Evolutionary conservation across 176 grass and related monocot genomes (phyloP).

Genomic region (Canna indica): DNA sequence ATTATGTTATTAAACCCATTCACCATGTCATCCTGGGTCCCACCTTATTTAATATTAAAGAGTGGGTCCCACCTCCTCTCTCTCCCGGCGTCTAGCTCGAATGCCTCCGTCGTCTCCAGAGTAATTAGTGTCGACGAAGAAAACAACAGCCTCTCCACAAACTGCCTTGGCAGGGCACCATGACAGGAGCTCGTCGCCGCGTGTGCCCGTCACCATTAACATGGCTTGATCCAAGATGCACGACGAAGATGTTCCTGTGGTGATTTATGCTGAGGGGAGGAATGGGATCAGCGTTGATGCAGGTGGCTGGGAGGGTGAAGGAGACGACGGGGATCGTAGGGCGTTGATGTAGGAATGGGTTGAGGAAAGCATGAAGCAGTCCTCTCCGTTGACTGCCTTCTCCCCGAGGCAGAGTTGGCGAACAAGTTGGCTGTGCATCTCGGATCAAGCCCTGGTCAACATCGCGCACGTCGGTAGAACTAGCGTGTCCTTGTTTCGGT

Average conservation of each 20-base stretch:
- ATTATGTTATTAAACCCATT: no score
- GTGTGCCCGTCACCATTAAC: no score
- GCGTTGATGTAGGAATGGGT: no score
- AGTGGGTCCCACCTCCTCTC: no score
- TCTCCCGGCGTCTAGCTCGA: no score
- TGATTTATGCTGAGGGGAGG: conserved; percentile 5
- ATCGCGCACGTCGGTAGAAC: conserved; percentile 14
- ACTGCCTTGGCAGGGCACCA: conserved; percentile 78
- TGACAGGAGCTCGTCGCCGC: conserved; percentile 82
- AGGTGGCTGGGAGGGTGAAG: conserved; percentile 12
- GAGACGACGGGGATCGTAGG: no score
- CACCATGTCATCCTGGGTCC: no score
- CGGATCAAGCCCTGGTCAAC: no score
- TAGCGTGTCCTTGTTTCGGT: neutral
- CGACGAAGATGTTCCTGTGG: conserved; percentile 12
- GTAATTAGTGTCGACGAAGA: conserved; percentile 68
- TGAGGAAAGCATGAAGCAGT: no score
- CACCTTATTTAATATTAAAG: no score
- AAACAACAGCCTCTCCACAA: conserved; percentile 48
- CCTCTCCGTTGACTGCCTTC: no score
- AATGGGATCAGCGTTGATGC: neutral
- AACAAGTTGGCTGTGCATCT: no score
- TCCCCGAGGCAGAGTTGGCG: neutral
- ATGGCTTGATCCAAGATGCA: conserved; percentile 13
- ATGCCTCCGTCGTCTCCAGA: conserved; percentile 62